Conservation (phyloP, 805 yeast genomes). For the Kodamaea neixiangensis region DNA sequence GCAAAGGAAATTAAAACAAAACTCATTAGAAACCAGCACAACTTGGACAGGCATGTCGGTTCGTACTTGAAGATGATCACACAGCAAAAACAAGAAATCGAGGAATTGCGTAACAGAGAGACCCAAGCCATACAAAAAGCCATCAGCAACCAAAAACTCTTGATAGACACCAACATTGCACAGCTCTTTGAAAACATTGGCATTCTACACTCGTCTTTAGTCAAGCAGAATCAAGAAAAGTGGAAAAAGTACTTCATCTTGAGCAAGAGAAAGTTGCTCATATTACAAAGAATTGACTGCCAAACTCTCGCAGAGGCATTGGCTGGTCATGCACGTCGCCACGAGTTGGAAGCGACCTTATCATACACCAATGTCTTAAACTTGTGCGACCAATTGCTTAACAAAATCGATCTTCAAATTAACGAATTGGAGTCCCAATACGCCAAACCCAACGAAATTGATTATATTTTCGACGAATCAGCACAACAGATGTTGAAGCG, state of each 20-base stretch:
- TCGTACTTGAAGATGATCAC: conserved; percentile 82
- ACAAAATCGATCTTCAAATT: conserved; percentile 47
- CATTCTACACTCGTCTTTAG: conserved; percentile 41
- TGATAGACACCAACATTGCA: conserved; percentile 20
- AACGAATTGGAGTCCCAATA: conserved; percentile 52
- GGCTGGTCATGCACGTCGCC: neutral
- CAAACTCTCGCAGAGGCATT: conserved; percentile 8
- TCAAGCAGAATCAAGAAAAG: conserved; percentile 45
- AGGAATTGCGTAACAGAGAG: conserved; percentile 62
- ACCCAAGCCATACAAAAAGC: conserved; percentile 36
- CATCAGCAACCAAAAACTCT: neutral
- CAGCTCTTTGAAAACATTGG: conserved; percentile 45
- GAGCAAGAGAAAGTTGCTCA: conserved; percentile 48
- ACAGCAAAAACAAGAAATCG: conserved; percentile 75
- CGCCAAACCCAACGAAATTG: conserved; percentile 51
- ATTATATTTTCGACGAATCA: conserved; percentile 49
- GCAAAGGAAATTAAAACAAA: conserved; percentile 91
- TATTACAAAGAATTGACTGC: conserved; percentile 46
- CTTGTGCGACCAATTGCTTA: conserved; percentile 33
- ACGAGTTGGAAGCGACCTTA: neutral
- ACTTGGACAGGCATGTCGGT: conserved; percentile 79
- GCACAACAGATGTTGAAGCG: conserved; percentile 46
- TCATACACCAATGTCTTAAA: conserved; percentile 12
- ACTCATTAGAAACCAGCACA: conserved; percentile 69
- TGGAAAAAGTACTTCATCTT: conserved; percentile 44